Evolutionary conservation across 1,139 yeast species (phyloP).

Genomic region (Yamadazyma friedrichii): DNA sequence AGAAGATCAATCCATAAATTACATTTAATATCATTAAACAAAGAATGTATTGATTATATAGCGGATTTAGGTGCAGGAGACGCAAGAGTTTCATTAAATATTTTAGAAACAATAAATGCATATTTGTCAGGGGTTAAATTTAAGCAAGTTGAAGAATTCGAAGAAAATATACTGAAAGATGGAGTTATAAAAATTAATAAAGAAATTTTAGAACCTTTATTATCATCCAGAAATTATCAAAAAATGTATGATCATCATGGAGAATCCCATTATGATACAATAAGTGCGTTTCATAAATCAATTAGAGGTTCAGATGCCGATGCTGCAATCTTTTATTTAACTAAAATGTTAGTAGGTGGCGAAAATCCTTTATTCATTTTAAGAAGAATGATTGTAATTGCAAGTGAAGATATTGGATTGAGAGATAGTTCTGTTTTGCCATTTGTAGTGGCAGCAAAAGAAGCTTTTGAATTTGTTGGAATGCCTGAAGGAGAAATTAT

Average conservation of each 20-base stretch:
- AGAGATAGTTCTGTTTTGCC: slow-evolving; percentile 84
- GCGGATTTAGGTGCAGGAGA: slow-evolving; percentile 86
- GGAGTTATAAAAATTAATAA: slow-evolving; percentile 33
- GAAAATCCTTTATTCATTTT: slow-evolving; percentile 94
- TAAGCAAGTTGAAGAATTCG: slow-evolving; percentile 18
- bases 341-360: slow-evolving; percentile 85
- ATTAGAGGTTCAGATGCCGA: slow-evolving; percentile 86
- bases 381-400: slow-evolving; percentile 87
- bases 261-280: slow-evolving; percentile 90
- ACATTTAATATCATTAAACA: slow-evolving; percentile 50
- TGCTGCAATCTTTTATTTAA: slow-evolving; percentile 85
- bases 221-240: slow-evolving; percentile 44
- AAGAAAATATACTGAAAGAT: slow-evolving; percentile 11
- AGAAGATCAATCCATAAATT: slow-evolving; percentile 42
- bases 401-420: slow-evolving; percentile 86
- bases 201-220: slow-evolving; percentile 38
- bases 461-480: slow-evolving; percentile 90
- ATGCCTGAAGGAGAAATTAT: slow-evolving; percentile 94
- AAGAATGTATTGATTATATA: slow-evolving; percentile 65
- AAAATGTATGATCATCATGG: slow-evolving; percentile 83
- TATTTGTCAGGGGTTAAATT: slow-evolving; percentile 37
- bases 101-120: slow-evolving; percentile 56
- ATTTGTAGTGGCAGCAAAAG: slow-evolving; percentile 80
- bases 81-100: slow-evolving; percentile 77
- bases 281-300: slow-evolving; percentile 90